Conservation (phyloP, 768 basidiomycete species). For the Lactarius trivialis region DNA sequence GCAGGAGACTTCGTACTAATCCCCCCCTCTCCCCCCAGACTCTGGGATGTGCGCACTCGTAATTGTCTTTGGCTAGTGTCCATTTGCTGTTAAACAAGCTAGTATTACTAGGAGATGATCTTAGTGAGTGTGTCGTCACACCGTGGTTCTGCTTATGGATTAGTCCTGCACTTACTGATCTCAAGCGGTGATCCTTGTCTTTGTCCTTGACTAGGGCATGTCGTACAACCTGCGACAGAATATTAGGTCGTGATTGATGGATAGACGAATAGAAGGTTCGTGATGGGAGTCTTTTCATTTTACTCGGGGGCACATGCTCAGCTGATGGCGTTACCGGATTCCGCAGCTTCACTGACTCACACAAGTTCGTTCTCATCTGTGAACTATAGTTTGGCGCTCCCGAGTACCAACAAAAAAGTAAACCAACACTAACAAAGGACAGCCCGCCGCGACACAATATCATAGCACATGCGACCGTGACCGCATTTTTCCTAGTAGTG, state of each 20-base stretch:
- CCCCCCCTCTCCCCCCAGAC: neutral
- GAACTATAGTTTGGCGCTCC: neutral
- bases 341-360: neutral
- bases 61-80: neutral
- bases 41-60: neutral
- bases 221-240: neutral
- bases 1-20: neutral
- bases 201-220: neutral
- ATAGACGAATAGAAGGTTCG: neutral
- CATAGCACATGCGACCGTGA: neutral
- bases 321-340: neutral
- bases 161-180: neutral
- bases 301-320: neutral
- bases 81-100: neutral
- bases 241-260: neutral
- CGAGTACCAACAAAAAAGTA: neutral
- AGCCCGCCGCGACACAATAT: neutral
- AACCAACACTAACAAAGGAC: neutral
- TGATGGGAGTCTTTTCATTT: neutral
- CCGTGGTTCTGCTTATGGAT: neutral
- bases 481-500: neutral
- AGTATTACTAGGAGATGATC: neutral
- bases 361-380: neutral
- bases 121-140: neutral
- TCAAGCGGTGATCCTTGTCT: neutral